A percentile compares a stretch with the other conserved stretches of the same genome.
These are phyloP conservation scores for Syzygium syzygioides DNA, from an alignment of 441 rosid genomes.

Conservation along the genomic window DNA sequence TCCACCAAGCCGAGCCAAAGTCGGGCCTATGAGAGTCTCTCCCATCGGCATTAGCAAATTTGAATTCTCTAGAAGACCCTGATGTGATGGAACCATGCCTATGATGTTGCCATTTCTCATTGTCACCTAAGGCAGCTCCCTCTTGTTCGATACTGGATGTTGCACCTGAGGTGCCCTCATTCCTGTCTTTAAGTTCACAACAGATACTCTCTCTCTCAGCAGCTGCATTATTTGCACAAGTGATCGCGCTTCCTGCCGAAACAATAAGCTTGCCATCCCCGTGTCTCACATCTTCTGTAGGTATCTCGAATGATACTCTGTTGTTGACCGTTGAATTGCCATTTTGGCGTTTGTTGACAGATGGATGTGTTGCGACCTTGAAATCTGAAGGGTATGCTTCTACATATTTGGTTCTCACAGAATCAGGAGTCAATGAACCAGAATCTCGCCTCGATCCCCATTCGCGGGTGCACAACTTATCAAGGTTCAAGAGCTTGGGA, in stretches of 20 bases:
- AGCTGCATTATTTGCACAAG: constrained; percentile 12
- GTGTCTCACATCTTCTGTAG: constrained; percentile 41
- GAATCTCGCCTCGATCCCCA: constrained; percentile 40
- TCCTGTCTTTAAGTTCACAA: constrained; percentile 3
- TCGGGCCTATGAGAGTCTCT: constrained; percentile 34
- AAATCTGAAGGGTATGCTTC: constrained; percentile 26
- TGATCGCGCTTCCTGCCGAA: constrained; percentile 14
- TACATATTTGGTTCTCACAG: constrained; percentile 26
- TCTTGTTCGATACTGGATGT: constrained; percentile 24
- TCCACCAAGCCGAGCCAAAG: constrained; percentile 48
- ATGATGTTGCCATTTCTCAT: constrained; percentile 20
- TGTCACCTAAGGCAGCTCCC: constrained; percentile 20
- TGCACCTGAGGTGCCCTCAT: constrained; percentile 17
- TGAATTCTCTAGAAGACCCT: constrained; percentile 65
- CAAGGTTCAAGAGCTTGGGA: constrained; percentile 63
- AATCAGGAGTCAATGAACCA: constrained; percentile 46
- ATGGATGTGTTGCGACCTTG: constrained; percentile 15
- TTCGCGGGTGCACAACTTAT: constrained; percentile 26
- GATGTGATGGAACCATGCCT: constrained; percentile 44
- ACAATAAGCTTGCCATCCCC: constrained; percentile 40
- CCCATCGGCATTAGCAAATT: constrained; percentile 46
- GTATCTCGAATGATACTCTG: constrained; percentile 50
- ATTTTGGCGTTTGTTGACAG: constrained; percentile 10
- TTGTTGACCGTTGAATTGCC: constrained; percentile 18
- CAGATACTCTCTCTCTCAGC: constrained; percentile 12